Evolutionary conservation across 2,329 filamentous ascomycete species (phyloP), one percentile per base, ranked within the genome.

Genomic region (Aspergillus candidus): DNA sequence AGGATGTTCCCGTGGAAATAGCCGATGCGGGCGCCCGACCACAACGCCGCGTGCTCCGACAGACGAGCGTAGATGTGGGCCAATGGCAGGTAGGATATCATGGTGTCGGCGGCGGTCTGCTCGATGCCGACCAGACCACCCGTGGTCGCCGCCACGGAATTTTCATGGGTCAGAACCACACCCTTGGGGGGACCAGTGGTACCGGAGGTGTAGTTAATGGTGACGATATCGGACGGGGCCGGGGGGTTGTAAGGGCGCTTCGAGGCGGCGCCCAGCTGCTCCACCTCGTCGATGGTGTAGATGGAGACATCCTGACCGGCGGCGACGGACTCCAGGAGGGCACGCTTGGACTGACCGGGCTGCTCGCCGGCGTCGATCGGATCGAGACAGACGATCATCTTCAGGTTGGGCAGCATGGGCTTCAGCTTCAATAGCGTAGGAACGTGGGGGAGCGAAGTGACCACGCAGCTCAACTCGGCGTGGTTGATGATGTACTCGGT

Each of bases 401-500:
- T 96, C 51, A 98, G 74, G 6, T 76, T 75, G 1, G 91, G 90
- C 47, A 91, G 71, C 41, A 84, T 78, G n/a, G 86, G 75, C 54
- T 82, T 82, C 54, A 96, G 72, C 72, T 89, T 90, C 50, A 96
- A 75, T 43, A 96, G 77, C 12, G 82, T 79, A 2, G 88, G 83
- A 41, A 96, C 82, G 60, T 95, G 90, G 35, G 82, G 80, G 36
- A 96, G 73, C 22, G 86, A 89, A 46, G 86, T 83, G 50, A 85
- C 82, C 32, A 97, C 80, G 58, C 83, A 87, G 46, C 76, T 68
- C 44, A 97, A 72, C 50, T 83, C 77, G 43, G 88, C 81, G 65
- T 97, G 91, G 68, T 94, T 94, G 72, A 97, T 85, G 67, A 98
- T 96, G 71, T 87, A 97, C 70, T 97, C 89, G 45, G 87, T 90